Evolutionary conservation across 768 basidiomycete genomes (phyloP).

Genomic region (Phaffia australis): DNA sequence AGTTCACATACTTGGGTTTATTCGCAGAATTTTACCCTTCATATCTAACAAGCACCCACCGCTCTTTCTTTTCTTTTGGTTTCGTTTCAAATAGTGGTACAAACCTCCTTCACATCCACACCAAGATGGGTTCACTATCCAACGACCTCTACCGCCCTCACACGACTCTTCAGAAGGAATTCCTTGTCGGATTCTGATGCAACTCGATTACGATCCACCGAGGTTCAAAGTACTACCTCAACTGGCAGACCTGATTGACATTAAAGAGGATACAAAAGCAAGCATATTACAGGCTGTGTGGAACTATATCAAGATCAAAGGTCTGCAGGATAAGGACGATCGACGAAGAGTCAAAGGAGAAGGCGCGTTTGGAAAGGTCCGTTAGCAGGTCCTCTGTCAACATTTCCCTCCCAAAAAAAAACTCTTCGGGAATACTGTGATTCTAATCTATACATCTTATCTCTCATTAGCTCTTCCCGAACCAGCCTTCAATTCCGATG

Average conservation of each 20-base stretch:
- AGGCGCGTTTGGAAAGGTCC: slow-evolving; percentile 43
- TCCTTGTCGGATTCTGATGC: slow-evolving; percentile 56
- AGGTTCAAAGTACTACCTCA: slow-evolving; percentile 70
- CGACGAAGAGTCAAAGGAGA: slow-evolving; percentile 59
- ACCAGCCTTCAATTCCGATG: slow-evolving; percentile 47
- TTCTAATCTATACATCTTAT: not conserved
- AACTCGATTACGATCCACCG: slow-evolving; percentile 76
- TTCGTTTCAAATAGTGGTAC: slow-evolving; percentile 42
- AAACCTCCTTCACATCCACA: slow-evolving; percentile 39
- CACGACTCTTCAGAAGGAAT: not conserved
- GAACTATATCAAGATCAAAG: slow-evolving; percentile 81
- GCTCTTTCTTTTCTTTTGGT: slow-evolving; percentile 8
- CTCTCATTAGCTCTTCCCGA: slow-evolving; percentile 29
- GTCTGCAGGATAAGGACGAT: slow-evolving; percentile 72
- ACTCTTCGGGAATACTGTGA: not conserved
- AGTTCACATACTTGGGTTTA: slow-evolving; percentile 25
- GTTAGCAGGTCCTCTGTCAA: not conserved
- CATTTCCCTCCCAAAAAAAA: too few relatives aligned
- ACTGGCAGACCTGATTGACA: slow-evolving; percentile 52
- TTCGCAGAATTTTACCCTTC: not conserved
- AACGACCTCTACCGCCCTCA: slow-evolving; percentile 56
- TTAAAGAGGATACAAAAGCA: slow-evolving; percentile 73
- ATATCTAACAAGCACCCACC: not conserved
- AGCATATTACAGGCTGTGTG: slow-evolving; percentile 74
- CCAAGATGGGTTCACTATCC: slow-evolving; percentile 76